Evolutionary conservation across 192 early-diverging fungal genomes (phyloP), one percentile per base, ranked within the genome.

Genomic region (Coemansia sp.): DNA sequence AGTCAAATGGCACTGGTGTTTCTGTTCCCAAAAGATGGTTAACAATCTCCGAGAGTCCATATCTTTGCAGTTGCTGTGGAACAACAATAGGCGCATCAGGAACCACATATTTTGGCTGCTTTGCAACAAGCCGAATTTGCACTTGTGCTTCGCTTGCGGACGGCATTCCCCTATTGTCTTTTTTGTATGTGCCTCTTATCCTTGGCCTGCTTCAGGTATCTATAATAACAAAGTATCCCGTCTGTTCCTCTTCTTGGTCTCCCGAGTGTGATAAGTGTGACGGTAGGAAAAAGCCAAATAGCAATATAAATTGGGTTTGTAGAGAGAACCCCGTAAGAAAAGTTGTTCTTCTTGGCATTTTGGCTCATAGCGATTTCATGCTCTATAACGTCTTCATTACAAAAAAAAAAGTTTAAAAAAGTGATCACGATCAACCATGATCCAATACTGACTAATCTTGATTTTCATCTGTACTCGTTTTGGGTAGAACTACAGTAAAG

Each of bases 1-100:
- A 98, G 67, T 97, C 93, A 76, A 98, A 98, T 19, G 95, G 93
- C 15, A 93, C 77, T 11, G 91, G 91, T 57, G 56, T 73, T 26
- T 77, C 75, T 41, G 67, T 68, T 39, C 67, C 85, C 40, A 98
- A 85, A 41, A 98, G 82, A 69, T 93, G 94, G 85, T 99, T 99
- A 21, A 99, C 88, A 65, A 99, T 90, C 84, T 96, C 94, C 18
- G 93, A 94, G 32, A 99, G 87, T 36, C 93, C 94, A 79, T 93
- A 93, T 10, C 95, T 91, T 70, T 88, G 85, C 40, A 99, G 85
- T 22, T 83, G 84, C 58, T 92, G 86, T 42, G 97, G 97, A 6
- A 98, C 89, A 56, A 97, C 85, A 36, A 99, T 91, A 61, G 94
- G 84, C 6, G 93, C 83, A 63, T 95, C 90, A 9, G 90, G 88